A percentile compares a stretch with the other conserved stretches of the same genome.
Conservation (phyloP, 176 grass and related monocot genomes). For the Avena eriantha region DNA sequence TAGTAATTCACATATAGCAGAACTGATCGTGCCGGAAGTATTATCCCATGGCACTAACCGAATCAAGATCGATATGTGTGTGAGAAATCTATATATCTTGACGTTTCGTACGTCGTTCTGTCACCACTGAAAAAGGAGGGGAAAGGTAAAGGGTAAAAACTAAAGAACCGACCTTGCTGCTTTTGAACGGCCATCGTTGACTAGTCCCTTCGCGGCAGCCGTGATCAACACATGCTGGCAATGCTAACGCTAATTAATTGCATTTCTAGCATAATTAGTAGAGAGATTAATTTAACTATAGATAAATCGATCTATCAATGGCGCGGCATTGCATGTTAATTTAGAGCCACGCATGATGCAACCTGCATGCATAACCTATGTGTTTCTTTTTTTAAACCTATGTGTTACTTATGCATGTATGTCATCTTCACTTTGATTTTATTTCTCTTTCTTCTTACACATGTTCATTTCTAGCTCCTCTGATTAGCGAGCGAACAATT, state of each 20-base stretch:
- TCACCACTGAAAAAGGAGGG: conserved; percentile 58
- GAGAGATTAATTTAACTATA: neutral
- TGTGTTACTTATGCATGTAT: neutral
- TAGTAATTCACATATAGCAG: no score
- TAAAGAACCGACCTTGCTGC: conserved; percentile 51
- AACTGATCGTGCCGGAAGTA: no score
- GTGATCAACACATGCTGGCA: conserved; percentile 21
- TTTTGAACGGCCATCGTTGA: conserved; percentile 66
- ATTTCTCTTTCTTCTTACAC: neutral
- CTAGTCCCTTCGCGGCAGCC: conserved; percentile 35
- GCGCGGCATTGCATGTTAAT: conserved; percentile 32
- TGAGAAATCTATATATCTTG: conserved; percentile 30
- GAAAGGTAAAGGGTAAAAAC: conserved; percentile 48
- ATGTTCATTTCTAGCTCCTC: neutral
- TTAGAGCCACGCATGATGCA: neutral
- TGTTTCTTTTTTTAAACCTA: neutral
- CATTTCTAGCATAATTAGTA: no score
- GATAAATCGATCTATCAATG: neutral
- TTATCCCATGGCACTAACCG: no score
- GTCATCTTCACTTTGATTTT: neutral
- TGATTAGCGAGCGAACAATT: neutral
- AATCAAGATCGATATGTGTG: no score
- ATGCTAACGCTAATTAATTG: neutral
- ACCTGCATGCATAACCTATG: neutral
- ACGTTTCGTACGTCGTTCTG: conserved; percentile 54